These are phyloP conservation scores for Tanacetum coccineum DNA, from an alignment of 129 eudicot species.

Conservation along the genomic window DNA sequence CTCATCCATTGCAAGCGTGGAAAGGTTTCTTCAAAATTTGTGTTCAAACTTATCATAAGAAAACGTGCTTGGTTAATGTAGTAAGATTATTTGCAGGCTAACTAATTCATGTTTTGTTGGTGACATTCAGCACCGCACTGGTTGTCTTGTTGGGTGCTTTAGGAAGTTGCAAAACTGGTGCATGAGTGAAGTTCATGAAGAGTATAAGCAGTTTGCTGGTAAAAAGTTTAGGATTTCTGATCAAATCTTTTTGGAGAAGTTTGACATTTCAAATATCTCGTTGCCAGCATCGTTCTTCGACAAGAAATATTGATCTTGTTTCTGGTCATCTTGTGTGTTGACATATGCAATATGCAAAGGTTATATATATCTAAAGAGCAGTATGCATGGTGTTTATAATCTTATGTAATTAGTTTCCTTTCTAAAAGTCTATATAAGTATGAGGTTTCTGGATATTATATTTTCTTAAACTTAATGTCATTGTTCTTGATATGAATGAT, in stretches of 20 bases:
- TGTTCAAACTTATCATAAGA: neutral
- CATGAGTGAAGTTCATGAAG: conserved; percentile 14
- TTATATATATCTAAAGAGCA: neutral
- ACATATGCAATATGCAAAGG: too few relatives aligned
- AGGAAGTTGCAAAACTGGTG: conserved; percentile 21
- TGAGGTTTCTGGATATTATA: neutral
- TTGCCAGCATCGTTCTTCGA: neutral
- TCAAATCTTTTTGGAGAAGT: conserved; percentile 18
- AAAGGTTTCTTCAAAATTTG: conserved; percentile 1
- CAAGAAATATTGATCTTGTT: neutral
- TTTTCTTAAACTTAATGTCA: neutral
- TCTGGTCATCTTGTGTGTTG: neutral
- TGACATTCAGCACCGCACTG: conserved; percentile 20
- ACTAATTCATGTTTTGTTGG: neutral
- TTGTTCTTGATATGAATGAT: too few relatives aligned
- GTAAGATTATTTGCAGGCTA: neutral
- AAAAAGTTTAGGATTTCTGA: conserved; percentile 13
- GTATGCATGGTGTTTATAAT: too few relatives aligned
- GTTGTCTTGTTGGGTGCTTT: conserved; percentile 24
- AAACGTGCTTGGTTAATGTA: neutral
- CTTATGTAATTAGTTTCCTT: neutral
- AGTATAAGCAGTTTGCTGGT: conserved; percentile 20
- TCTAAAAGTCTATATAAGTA: neutral
- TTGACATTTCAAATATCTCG: conserved; percentile 1
- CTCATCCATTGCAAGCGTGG: conserved; percentile 27